A percentile compares a stretch with the other conserved stretches of the same genome.
Evolutionary conservation across 805 yeast genomes (phyloP).

Genomic region (Henningerozyma blattae): DNA sequence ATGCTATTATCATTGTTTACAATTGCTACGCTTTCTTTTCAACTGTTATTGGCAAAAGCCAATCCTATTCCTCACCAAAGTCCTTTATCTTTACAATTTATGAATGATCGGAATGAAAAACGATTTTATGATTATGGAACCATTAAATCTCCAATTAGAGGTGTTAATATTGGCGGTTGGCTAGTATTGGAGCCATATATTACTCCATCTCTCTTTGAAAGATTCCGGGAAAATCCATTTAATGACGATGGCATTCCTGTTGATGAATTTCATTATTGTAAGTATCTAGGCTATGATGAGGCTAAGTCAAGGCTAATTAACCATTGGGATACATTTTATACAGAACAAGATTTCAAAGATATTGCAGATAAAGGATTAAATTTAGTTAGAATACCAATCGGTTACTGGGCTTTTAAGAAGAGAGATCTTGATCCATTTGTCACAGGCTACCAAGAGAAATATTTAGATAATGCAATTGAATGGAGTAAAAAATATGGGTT

Average conservation of each 20-base stretch:
- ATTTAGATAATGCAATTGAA: conserved; percentile 60
- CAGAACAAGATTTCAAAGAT: conserved; percentile 54
- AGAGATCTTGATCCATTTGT: conserved; percentile 68
- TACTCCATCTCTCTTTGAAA: conserved; percentile 64
- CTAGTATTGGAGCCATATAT: conserved; percentile 78
- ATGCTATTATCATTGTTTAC: no score
- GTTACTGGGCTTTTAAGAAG: conserved; percentile 80
- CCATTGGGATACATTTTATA: conserved; percentile 75
- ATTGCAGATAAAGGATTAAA: conserved; percentile 61
- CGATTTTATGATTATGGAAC: conserved; percentile 14
- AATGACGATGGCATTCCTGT: conserved; percentile 43
- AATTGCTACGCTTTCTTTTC: no score
- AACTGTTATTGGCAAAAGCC: conserved; percentile 2
- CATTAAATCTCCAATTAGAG: conserved; percentile 23
- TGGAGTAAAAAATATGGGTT: conserved; percentile 59
- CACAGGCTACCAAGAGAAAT: conserved; percentile 54
- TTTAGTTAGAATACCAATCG: conserved; percentile 81
- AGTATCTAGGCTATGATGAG: conserved; percentile 46
- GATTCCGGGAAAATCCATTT: conserved; percentile 26
- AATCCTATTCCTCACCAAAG: conserved; percentile 11
- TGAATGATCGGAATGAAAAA: conserved; percentile 10
- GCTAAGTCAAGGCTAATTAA: conserved; percentile 39
- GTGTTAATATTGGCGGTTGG: conserved; percentile 89
- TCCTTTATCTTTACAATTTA: conserved; percentile 8
- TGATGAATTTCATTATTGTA: conserved; percentile 68